A percentile compares a stretch with the other conserved stretches of the same genome.
phyloP scores from a whole-genome alignment of 257 asterid genomes.

The Petrea volubilis region DNA sequence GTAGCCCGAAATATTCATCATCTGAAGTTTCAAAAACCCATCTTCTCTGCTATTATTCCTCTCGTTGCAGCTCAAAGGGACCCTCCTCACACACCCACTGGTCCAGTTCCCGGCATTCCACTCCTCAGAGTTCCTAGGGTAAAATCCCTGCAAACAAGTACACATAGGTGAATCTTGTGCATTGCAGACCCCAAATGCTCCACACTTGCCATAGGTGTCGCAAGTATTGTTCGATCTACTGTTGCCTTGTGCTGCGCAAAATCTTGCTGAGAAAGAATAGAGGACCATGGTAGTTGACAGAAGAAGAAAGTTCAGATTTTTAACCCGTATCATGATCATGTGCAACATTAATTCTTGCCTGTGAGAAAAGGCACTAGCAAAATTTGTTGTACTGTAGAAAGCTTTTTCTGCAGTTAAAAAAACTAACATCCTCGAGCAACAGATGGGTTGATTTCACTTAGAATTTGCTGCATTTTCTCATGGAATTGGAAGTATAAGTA shows the following conservation, averaged over 20 bases:
- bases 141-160: slow-evolving; percentile 52
- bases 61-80: slow-evolving; percentile 18
- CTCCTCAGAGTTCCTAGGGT: slow-evolving; percentile 33
- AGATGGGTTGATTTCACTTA: background rate
- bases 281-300: background rate
- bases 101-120: slow-evolving; percentile 60
- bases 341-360: background rate
- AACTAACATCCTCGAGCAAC: background rate
- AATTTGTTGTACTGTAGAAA: too few relatives aligned
- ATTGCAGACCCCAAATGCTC: slow-evolving; percentile 53
- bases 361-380: too few relatives aligned
- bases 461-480: background rate
- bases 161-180: slow-evolving; percentile 39
- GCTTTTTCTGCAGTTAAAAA: too few relatives aligned
- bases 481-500: background rate
- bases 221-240: slow-evolving; percentile 18
- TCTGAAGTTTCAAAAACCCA: too few relatives aligned
- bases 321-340: slow-evolving; percentile 19
- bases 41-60: too few relatives aligned
- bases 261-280: slow-evolving; percentile 1
- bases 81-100: slow-evolving; percentile 52
- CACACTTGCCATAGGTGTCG: slow-evolving; percentile 39
- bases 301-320: background rate
- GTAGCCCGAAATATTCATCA: too few relatives aligned
- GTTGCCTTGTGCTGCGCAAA: slow-evolving; percentile 25